phyloP scores from a whole-genome alignment of 495 filamentous ascomycete species.

The Xylaria venustula region DNA sequence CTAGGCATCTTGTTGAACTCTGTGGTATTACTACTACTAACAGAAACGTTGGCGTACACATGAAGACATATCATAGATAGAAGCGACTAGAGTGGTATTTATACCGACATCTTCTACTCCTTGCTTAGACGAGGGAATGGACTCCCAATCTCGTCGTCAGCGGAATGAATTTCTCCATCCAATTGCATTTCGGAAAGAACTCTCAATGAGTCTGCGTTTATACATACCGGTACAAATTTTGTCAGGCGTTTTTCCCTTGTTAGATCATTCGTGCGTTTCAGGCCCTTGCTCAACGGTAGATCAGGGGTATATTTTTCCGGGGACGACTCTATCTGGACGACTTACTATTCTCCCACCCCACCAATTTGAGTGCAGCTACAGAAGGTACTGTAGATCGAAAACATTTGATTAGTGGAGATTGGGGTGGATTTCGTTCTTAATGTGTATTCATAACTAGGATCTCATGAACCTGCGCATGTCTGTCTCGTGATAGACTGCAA shows the following conservation, averaged over 20 bases:
- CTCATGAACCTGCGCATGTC: no score
- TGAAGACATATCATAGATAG: no score
- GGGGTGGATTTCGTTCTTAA: neutral
- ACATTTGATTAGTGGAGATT: neutral
- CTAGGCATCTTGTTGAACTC: neutral
- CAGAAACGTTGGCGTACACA: no score
- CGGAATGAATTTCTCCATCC: neutral
- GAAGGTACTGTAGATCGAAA: neutral
- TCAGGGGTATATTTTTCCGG: neutral
- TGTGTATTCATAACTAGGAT: no score
- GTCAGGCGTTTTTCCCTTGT: no score
- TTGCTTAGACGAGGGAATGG: neutral
- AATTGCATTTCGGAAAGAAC: neutral
- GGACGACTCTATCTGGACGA: neutral
- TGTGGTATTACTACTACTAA: no score
- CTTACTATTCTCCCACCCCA: neutral
- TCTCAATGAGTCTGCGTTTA: neutral
- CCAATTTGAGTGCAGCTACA: no score
- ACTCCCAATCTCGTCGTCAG: neutral
- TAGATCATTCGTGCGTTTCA: conserved; percentile 3
- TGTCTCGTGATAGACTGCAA: no score
- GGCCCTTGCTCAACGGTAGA: neutral
- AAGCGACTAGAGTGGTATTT: no score
- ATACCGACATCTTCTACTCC: neutral
- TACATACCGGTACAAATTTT: neutral